These are phyloP conservation scores for Nymphaea colorata DNA, from an alignment of 164 flowering plant species.

Conservation along the genomic window DNA sequence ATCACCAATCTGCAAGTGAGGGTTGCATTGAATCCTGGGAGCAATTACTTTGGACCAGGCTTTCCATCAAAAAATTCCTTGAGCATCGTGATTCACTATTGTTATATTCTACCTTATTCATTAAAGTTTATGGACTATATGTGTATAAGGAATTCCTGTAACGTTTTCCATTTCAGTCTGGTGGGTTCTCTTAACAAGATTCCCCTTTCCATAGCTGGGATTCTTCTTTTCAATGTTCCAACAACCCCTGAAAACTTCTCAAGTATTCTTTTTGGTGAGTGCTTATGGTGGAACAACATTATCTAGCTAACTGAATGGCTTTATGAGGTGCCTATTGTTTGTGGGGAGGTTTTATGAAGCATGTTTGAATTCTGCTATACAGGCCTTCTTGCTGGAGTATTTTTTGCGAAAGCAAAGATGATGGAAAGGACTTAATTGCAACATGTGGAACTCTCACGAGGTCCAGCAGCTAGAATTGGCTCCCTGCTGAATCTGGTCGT, in stretches of 20 bases:
- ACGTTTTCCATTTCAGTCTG: conserved; percentile 39
- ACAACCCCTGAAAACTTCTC: conserved; percentile 82
- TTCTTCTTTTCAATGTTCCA: conserved; percentile 81
- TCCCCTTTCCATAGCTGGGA: conserved; percentile 85
- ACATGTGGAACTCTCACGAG: no score
- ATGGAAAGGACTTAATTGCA: no score
- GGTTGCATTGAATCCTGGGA: not conserved
- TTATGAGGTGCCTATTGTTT: not conserved
- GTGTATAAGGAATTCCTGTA: not conserved
- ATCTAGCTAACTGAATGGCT: not conserved
- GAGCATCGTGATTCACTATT: no score
- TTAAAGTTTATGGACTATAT: not conserved
- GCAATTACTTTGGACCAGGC: no score
- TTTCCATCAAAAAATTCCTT: no score
- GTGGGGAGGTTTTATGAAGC: not conserved
- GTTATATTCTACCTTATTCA: no score
- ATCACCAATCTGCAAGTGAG: not conserved
- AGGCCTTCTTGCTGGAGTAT: conserved; percentile 77
- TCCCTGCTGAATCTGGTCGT: no score
- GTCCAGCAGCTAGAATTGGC: no score
- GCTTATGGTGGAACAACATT: not conserved
- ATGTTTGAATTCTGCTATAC: conserved; percentile 1
- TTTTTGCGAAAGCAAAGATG: no score
- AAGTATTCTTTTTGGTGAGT: conserved; percentile 83
- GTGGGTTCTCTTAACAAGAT: conserved; percentile 98